Evolutionary conservation across 2,329 filamentous ascomycete species (phyloP).

Genomic region (Dissoconium aciculare): DNA sequence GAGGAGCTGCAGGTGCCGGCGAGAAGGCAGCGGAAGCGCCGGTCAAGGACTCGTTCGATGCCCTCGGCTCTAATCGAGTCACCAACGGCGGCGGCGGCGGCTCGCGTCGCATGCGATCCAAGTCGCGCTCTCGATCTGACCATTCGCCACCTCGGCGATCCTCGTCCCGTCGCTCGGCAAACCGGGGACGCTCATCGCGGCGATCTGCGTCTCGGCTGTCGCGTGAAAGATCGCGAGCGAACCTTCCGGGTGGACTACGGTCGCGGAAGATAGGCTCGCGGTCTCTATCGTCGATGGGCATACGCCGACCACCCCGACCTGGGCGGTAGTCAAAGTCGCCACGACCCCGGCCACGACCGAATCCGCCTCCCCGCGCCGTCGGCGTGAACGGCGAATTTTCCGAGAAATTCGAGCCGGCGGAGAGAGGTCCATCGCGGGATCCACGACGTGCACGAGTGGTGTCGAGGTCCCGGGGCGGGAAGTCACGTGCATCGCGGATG

Average conservation of each 20-base stretch:
- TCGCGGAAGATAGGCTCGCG: constrained; percentile 42
- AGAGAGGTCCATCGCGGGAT: constrained; percentile 58
- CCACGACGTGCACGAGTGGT: constrained; percentile 51
- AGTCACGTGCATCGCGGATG: constrained; percentile 47
- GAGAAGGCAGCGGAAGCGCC: constrained; percentile 9
- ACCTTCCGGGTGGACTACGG: constrained; percentile 34
- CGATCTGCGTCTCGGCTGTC: constrained; percentile 25
- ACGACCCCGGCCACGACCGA: constrained; percentile 33
- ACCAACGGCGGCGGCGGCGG: constrained; percentile 9
- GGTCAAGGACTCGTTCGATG: constrained; percentile 13
- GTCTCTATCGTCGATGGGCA: constrained; percentile 30
- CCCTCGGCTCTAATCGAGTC: constrained; percentile 19
- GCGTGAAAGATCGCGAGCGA: constrained; percentile 36
- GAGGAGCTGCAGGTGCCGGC: constrained; percentile 11
- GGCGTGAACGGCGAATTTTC: constrained; percentile 47
- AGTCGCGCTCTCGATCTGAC: constrained; percentile 26
- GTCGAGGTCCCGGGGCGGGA: constrained; percentile 47
- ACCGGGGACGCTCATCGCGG: constrained; percentile 26
- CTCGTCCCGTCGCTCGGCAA: constrained; percentile 30
- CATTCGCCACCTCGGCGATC: constrained; percentile 27
- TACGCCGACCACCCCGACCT: constrained; percentile 32
- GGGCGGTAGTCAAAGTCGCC: constrained; percentile 36
- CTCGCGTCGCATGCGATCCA: constrained; percentile 22
- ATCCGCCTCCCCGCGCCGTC: constrained; percentile 26
- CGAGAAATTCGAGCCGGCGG: constrained; percentile 55